These are phyloP conservation scores for Leptographium wingfieldii DNA, from an alignment of 2,329 filamentous ascomycete species.

Conservation along the genomic window DNA sequence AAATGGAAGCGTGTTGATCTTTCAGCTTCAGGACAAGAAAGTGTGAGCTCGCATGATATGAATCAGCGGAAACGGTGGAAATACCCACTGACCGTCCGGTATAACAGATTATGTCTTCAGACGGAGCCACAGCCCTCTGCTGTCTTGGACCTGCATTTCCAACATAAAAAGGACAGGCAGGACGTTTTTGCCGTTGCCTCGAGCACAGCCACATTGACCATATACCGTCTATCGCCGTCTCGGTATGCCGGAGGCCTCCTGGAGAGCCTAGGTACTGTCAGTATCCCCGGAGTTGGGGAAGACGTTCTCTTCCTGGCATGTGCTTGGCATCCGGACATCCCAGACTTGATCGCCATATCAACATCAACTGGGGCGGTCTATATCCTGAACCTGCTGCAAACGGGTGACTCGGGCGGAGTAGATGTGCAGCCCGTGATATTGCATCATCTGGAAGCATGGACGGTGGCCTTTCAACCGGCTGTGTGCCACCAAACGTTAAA, in stretches of 20 bases:
- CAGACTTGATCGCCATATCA: slow-evolving; percentile 52
- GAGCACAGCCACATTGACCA: slow-evolving; percentile 57
- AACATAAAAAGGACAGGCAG: slow-evolving; percentile 31
- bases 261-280: slow-evolving; percentile 29
- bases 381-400: slow-evolving; percentile 34
- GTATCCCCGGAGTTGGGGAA: slow-evolving; percentile 36
- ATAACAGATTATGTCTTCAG: slow-evolving; percentile 27
- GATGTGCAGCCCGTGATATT: slow-evolving; percentile 27
- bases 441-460: slow-evolving; percentile 62
- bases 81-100: background rate
- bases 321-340: slow-evolving; percentile 51
- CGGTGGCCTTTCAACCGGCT: slow-evolving; percentile 42
- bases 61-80: background rate
- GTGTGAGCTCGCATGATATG: slow-evolving; percentile 36
- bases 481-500: background rate
- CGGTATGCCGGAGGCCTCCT: slow-evolving; percentile 19
- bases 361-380: slow-evolving; percentile 55
- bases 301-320: slow-evolving; percentile 58
- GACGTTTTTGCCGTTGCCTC: slow-evolving; percentile 61
- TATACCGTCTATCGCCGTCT: slow-evolving; percentile 44
- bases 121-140: slow-evolving; percentile 54
- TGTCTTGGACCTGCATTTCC: slow-evolving; percentile 77
- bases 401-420: slow-evolving; percentile 24
- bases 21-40: slow-evolving; percentile 36
- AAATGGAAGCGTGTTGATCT: slow-evolving; percentile 62